Evolutionary conservation across 345 rosid genomes (phyloP).

Genomic region (Arabis alpina): DNA sequence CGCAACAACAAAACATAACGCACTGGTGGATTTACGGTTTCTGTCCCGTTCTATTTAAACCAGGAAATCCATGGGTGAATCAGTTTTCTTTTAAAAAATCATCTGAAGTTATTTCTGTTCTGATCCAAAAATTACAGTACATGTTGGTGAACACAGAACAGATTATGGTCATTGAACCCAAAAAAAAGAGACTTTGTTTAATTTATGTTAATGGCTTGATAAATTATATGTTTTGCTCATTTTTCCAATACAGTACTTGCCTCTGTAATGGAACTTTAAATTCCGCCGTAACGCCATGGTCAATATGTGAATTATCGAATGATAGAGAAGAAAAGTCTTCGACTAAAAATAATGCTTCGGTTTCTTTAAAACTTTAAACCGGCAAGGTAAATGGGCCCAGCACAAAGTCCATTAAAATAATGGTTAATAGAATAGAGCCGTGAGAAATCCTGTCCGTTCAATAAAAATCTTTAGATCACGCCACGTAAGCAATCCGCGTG

Average conservation of each 20-base stretch:
- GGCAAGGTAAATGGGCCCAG: background rate
- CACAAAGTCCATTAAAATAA: slow-evolving; percentile 1
- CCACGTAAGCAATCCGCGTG: slow-evolving; percentile 25
- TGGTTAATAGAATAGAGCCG: background rate
- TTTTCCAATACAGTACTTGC: background rate
- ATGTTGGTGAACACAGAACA: slow-evolving; percentile 24
- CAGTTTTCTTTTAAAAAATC: slow-evolving; percentile 7
- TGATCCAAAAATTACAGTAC: slow-evolving; percentile 33
- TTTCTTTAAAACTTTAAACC: too few species aligned
- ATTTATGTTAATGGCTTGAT: slow-evolving; percentile 4
- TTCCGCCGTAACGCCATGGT: background rate
- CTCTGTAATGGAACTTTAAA: background rate
- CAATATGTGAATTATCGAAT: background rate
- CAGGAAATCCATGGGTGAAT: slow-evolving; percentile 17
- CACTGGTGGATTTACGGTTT: slow-evolving; percentile 17
- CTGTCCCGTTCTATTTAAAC: slow-evolving; percentile 17
- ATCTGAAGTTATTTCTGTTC: slow-evolving; percentile 33
- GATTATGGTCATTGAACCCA: slow-evolving; percentile 15
- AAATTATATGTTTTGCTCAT: slow-evolving; percentile 8
- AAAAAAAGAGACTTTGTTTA: background rate
- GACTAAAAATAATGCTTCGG: too few species aligned
- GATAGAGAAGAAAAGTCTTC: background rate
- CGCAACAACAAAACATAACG: slow-evolving; percentile 9
- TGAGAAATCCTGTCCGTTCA: slow-evolving; percentile 18
- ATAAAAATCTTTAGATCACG: background rate